phyloP scores from a whole-genome alignment of 768 basidiomycete genomes.

The Rhizopogon roseolus region DNA sequence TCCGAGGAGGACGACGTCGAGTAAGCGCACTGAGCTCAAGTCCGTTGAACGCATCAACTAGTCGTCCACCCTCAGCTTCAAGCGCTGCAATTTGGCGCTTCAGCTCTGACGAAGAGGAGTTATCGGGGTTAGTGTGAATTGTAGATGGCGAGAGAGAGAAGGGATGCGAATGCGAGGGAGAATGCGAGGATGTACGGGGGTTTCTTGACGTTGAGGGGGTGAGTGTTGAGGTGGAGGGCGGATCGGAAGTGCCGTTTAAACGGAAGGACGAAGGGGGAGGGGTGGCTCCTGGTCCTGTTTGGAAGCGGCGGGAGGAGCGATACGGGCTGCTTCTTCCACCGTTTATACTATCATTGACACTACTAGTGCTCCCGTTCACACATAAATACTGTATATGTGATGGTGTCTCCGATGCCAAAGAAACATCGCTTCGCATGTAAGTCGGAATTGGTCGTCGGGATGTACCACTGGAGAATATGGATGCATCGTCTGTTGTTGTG shows the following conservation, averaged over 20 bases:
- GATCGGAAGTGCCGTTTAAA: conserved; percentile 28
- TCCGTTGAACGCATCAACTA: conserved; percentile 79
- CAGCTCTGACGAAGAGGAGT: conserved; percentile 52
- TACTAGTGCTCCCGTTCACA: background rate
- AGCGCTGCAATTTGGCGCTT: conserved; percentile 66
- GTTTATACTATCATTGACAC: background rate
- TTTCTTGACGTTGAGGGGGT: conserved; percentile 23
- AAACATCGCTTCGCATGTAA: conserved; percentile 27
- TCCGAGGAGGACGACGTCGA: conserved; percentile 25
- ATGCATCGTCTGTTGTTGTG: conserved; percentile 24
- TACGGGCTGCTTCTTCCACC: conserved; percentile 32
- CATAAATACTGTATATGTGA: conserved; percentile 19
- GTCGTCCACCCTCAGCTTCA: conserved; percentile 63
- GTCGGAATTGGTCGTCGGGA: conserved; percentile 42
- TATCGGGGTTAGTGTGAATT: conserved; percentile 50
- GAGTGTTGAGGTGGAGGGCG: conserved; percentile 35
- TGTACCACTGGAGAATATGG: conserved; percentile 29
- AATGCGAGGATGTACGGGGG: conserved; percentile 17
- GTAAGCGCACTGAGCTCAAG: conserved; percentile 68
- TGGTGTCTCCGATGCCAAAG: conserved; percentile 30
- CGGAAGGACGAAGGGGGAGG: conserved; percentile 59
- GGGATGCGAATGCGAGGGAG: conserved; percentile 34
- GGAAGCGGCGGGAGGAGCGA: conserved; percentile 40
- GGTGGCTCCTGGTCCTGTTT: conserved; percentile 16
- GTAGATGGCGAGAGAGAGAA: conserved; percentile 21